Evolutionary conservation across 805 yeast genomes (phyloP).

Genomic region (Saccharomycopsis sp.): DNA sequence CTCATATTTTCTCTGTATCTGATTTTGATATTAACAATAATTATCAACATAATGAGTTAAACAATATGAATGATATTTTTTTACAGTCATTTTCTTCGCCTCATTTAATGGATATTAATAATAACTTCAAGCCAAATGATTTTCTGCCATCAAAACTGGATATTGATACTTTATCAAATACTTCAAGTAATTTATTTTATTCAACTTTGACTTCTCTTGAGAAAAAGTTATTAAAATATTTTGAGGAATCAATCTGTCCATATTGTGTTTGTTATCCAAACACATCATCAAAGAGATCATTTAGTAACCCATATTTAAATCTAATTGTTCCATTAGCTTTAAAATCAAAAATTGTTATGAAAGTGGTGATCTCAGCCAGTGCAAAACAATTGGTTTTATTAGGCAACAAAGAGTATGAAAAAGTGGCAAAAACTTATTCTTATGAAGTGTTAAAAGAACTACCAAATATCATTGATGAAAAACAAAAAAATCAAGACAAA

Average conservation of each 20-base stretch:
- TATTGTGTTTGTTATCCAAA: conserved; percentile 31
- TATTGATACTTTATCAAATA: too few relatives aligned
- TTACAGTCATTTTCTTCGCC: too few relatives aligned
- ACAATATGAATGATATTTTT: too few relatives aligned
- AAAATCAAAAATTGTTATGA: conserved; percentile 26
- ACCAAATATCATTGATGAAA: conserved; percentile 24
- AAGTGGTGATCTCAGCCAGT: conserved; percentile 28
- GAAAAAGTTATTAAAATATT: conserved; percentile 22
- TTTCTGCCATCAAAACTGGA: too few relatives aligned
- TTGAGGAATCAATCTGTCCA: conserved; percentile 29
- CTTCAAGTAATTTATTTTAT: too few relatives aligned
- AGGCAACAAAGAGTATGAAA: conserved; percentile 23
- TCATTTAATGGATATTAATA: too few relatives aligned
- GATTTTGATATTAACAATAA: too few relatives aligned
- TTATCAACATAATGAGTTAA: too few relatives aligned
- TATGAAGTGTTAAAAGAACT: conserved; percentile 24
- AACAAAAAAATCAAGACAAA: conserved; percentile 19
- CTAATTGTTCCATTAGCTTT: conserved; percentile 30
- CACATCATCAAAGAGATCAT: too few relatives aligned
- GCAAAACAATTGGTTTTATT: conserved; percentile 27
- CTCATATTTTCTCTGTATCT: too few relatives aligned
- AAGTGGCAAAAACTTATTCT: conserved; percentile 23
- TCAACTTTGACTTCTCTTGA: too few relatives aligned
- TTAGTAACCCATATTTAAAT: conserved; percentile 29
- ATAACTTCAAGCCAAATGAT: too few relatives aligned